Evolutionary conservation across 768 basidiomycete species (phyloP), one percentile per base, ranked within the genome.

Genomic region (Mycena epipterygia): DNA sequence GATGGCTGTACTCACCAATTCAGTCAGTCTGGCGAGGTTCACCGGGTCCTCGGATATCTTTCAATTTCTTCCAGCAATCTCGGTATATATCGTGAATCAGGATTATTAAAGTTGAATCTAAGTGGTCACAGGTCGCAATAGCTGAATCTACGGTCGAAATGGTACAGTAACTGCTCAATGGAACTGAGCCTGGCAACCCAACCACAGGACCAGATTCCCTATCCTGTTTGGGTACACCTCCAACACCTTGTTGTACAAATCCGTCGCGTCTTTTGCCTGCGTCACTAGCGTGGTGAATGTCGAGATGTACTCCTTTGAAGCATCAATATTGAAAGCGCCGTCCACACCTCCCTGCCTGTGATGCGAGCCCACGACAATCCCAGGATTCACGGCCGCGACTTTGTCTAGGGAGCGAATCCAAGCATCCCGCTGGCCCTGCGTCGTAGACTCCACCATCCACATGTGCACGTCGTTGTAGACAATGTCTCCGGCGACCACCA

Each of bases 281-380:
- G 52, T 56, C 51, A 64, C 52, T 55, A 64, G 51, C 52, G 41
- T 64, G 52, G 42, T 56, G 53, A 5, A 64, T 44, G 51, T 56
- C 42, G 51, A 56, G 63, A 64, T 64, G 53, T 64, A 64, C 63
- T 64, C 53, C 63, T 64, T 64, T 37, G 63, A 55, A 53, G 63
- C 63, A 33, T 53, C 63, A 44, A 64, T 44, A 37, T 64, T 53
- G 39, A 53, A 64, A 33, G 53, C 52, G 29, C 63, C 63, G 42
- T 53, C 52, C 52, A 64, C 63, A 44, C 53, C 63, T 56, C 53
- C 63, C 52, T 53, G 41, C 63, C 51, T 55, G 63, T 56, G 51
- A 64, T 64, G 63, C 52, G 52, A 64, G 39, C 63, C 63, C 42
- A 64, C 63, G 41, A 64, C 63, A 46, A 55, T 55, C 41, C 52